Conservation (phyloP, 1,139 yeast species). For the Kazachstania sp. region DNA sequence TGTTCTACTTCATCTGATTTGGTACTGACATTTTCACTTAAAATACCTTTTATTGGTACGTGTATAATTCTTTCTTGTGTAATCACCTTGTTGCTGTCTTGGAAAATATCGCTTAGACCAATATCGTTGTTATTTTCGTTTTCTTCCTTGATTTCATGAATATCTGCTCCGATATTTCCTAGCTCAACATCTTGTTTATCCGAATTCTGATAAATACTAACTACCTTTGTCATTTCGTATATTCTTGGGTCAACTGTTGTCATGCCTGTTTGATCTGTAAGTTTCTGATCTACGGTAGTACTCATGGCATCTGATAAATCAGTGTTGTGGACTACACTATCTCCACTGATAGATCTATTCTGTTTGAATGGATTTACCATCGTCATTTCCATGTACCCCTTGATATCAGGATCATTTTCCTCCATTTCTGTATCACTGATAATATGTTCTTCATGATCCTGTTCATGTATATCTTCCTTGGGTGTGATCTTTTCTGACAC, state of each 20-base stretch:
- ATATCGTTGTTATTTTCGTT: background rate
- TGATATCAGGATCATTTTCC: slow-evolving; percentile 14
- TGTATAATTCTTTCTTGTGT: background rate
- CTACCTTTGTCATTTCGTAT: slow-evolving; percentile 35
- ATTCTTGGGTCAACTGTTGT: slow-evolving; percentile 13
- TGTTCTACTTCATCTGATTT: slow-evolving; percentile 9
- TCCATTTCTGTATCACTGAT: slow-evolving; percentile 7
- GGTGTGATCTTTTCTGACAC: background rate
- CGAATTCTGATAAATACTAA: slow-evolving; percentile 31
- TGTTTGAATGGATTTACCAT: slow-evolving; percentile 35
- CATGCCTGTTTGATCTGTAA: background rate
- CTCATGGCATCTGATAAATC: background rate
- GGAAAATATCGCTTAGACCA: slow-evolving; percentile 20
- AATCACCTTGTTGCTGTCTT: slow-evolving; percentile 1
- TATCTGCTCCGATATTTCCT: too few relatives aligned
- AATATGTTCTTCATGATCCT: background rate
- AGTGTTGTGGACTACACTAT: slow-evolving; percentile 17
- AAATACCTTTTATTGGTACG: background rate
- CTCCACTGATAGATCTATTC: slow-evolving; percentile 13
- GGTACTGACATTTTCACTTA: background rate
- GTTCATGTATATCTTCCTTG: slow-evolving; percentile 5
- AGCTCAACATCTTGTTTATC: too few relatives aligned
- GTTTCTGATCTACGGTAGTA: background rate
- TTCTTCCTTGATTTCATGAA: background rate
- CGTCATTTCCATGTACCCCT: slow-evolving; percentile 32